Base-by-base conservation (phyloP, 1,284 basidiomycete genomes). In the Microstroma glucosiphilum region DNA sequence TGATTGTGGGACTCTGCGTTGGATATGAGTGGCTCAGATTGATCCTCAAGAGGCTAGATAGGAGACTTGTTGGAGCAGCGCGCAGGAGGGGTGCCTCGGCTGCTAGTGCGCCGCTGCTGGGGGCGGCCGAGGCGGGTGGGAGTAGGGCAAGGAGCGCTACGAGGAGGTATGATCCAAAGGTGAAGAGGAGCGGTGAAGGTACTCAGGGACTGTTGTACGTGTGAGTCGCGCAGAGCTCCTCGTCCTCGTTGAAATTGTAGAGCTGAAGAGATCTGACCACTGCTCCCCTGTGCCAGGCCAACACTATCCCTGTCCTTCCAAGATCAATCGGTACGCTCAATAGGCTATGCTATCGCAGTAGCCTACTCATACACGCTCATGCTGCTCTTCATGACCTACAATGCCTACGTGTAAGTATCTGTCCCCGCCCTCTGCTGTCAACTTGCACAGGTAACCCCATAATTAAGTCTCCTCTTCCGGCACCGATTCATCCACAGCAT, bases 331-430 rank as follows among this genome's bases (percentile, higher is more conserved):
- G 6, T 54, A 2, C 51, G 51, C 51, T 54, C 51, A 15, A 26
- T 25, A 19, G 51, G 51, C 17, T 54, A 54, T 13, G 51, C 51
- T 15, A 7, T 25, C 26, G 19, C 51, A 19, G 51, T 54, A 6
- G 51, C 21, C 15, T 26, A 23, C 21, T 54, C 51, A 13, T 54
- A 23, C 21, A 15, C 26, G 3, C n/a, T 54, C 21, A 54, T 54
- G 51, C 51, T 54, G 8, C 51, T 54, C 2, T 21, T 26, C 51
- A 54, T 54, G 51, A 54, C 51, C 21, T 54, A 54, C 51, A 54
- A 54, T 25, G n/a, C 51, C 21, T 54, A 54, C 21, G 51, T 54
- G 43, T 48, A 21, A 48, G 43, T 48, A 3, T 21, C 15, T 48
- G 41, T 43, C 11, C 41, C 43, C 43, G 3, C 12, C 6, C 6